Evolutionary conservation across 371 early-diverging fungal species (phyloP), one percentile per base, ranked within the genome.

Genomic region (Rhizopus delemar): DNA sequence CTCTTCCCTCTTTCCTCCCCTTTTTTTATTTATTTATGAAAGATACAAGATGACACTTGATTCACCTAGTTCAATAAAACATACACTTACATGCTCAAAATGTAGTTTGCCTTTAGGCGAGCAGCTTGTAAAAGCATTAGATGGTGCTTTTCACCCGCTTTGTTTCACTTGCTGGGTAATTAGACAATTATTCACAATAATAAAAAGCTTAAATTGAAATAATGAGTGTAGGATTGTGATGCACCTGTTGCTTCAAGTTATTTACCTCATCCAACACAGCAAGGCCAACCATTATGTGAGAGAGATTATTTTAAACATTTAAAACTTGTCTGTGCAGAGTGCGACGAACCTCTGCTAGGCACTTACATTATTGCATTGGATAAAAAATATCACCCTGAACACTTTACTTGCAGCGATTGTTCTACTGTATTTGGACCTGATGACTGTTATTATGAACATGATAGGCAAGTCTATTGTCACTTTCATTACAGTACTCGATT

Each of bases 401-500:
- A 98, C 70, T 98, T 98, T 67, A 91, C 92, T 38, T 98, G 98
- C 73, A 89, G 91, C 28, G 88, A 90, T 31, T 98, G 99, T 59
- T 81, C 90, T 12, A 92, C 89, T 6, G 88, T 91, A 32, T 98
- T 98, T 78, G 94, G 95, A 0, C 93, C 94, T 39, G 90, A 94
- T 51, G 98, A 96, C 68, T 91, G 93, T 1, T 97, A 97, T 72
- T 98, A 96, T 66, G 98, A 97, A 66, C 91, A 93, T 59, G 88
- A 96, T 43, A 87, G 86, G 45, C 82, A 91, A 52, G 91, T 97
- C 7, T 97, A 87, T 73, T 98, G 99, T 71, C 92, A 94, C 63
- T 89, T 87, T 68, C 97, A 97, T 70, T 98, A 95, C 76, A 94
- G 96, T 1, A 81, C 88, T 52, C 77, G 87, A 36, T 93, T 90